Conservation (phyloP, 345 rosid genomes). For the Combretum micranthum region DNA sequence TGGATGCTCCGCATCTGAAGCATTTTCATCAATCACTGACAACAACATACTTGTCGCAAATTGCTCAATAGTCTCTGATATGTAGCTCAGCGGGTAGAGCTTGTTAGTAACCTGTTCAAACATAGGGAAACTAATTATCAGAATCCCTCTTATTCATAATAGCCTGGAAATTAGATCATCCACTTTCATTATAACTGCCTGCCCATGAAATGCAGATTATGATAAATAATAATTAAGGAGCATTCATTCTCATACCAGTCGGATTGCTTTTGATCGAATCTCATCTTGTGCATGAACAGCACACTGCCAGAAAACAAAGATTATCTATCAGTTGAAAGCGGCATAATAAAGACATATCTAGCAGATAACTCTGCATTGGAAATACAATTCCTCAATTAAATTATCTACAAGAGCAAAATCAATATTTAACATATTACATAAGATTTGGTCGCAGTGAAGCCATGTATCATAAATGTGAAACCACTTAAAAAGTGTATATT, state of each 20-base stretch:
- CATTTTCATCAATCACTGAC: slow-evolving; percentile 48
- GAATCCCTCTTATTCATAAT: too few species aligned
- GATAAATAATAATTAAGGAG: too few species aligned
- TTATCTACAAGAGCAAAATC: too few species aligned
- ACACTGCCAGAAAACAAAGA: slow-evolving; percentile 52
- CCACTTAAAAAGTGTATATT: too few species aligned
- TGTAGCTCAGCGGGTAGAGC: slow-evolving; percentile 73
- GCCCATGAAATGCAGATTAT: neutral
- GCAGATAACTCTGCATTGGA: too few species aligned
- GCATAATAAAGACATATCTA: too few species aligned
- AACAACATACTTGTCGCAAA: slow-evolving; percentile 76
- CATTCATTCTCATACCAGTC: slow-evolving; percentile 54
- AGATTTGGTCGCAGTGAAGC: too few species aligned
- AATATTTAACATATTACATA: too few species aligned
- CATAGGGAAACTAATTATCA: slow-evolving; percentile 6
- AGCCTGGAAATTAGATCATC: too few species aligned
- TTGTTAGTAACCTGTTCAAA: slow-evolving; percentile 84
- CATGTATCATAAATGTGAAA: too few species aligned
- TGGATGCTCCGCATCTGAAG: slow-evolving; percentile 30
- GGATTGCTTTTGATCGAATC: slow-evolving; percentile 83
- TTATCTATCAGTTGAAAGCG: neutral
- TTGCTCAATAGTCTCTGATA: slow-evolving; percentile 67
- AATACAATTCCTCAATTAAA: too few species aligned
- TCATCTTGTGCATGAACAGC: slow-evolving; percentile 91
- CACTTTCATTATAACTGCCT: neutral